These are phyloP conservation scores for Clavispora phyllophila DNA, from an alignment of 805 yeast species.

Conservation along the genomic window DNA sequence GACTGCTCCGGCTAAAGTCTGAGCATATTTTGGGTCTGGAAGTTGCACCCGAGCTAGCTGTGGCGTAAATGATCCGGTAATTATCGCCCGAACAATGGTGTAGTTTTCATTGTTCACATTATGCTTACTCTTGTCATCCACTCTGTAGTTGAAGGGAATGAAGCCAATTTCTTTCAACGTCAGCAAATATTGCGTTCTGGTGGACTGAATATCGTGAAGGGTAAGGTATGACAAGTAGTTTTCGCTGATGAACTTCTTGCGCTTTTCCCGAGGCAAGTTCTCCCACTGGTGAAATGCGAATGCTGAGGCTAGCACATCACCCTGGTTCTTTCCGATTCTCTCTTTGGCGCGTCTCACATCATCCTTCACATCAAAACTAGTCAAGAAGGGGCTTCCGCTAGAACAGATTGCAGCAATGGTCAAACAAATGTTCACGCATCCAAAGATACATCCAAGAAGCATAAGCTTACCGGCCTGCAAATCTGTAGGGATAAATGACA, in stretches of 20 bases:
- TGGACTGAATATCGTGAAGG: slow-evolving; percentile 65
- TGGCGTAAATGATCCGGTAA: slow-evolving; percentile 82
- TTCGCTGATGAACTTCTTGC: slow-evolving; percentile 45
- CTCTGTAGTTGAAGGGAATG: slow-evolving; percentile 49
- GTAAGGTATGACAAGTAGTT: slow-evolving; percentile 59
- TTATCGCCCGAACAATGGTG: slow-evolving; percentile 55
- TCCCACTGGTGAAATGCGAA: slow-evolving; percentile 55
- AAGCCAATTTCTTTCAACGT: slow-evolving; percentile 77
- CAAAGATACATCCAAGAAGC: slow-evolving; percentile 75
- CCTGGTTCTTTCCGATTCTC: slow-evolving; percentile 44
- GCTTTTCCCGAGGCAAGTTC: slow-evolving; percentile 11
- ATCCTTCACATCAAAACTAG: slow-evolving; percentile 60
- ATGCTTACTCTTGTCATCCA: slow-evolving; percentile 18
- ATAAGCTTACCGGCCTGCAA: slow-evolving; percentile 79
- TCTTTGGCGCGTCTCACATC: slow-evolving; percentile 45
- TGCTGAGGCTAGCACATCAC: slow-evolving; percentile 71
- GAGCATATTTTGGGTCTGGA: slow-evolving; percentile 74
- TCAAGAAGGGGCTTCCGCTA: slow-evolving; percentile 68
- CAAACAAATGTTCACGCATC: slow-evolving; percentile 72
- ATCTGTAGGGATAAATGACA: slow-evolving; percentile 83
- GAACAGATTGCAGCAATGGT: slow-evolving; percentile 75
- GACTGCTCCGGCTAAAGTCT: slow-evolving; percentile 72
- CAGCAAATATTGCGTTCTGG: slow-evolving; percentile 64
- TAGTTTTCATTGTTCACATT: slow-evolving; percentile 50
- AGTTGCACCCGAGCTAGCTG: slow-evolving; percentile 73